Base-by-base conservation (phyloP, 176 grass and related monocot genomes). In the Elymus sibiricus region DNA sequence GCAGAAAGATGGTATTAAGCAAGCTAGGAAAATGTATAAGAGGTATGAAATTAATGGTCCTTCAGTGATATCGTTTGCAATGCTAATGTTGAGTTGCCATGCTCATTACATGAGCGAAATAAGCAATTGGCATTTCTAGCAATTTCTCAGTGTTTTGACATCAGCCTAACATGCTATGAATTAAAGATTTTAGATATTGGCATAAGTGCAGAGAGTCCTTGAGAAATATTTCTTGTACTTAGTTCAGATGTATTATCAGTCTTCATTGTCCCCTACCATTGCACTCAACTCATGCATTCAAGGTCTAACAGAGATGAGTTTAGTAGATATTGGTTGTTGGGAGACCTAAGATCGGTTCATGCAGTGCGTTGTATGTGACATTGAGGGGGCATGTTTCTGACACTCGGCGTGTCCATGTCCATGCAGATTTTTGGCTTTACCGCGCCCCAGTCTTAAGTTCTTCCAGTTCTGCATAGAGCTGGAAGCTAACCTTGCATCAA, bases 21-120 rank as follows among this genome's bases (percentile, higher is more conserved):
- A 76, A 80, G 87, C 92, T 85, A 92, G 94, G 85, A 87, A 92
- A 65, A 92, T 90, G 38, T 94, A 94, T 70, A 92, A 92, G 67
- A 86, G 92, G 94, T 97, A 92, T 55, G 68, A 1, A 69, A 44
- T 26, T 81, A 74, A 25, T 47, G 55, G 24, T 58, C 65, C 15
- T 61, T 29, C 2, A 28, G 6, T 78, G 37, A 68, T 74, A 77
- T 65, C 63, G 7, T 64, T 64, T 83, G 15, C 19, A 43, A 29
- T 73, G 49, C 51, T 73, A 12, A 42, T 40, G 24, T 70, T 70
- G 14, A 37, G 11, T 47, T 74, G 37, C 34, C 17, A 17, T 70
- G 22, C 55, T 78, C 12, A 72, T 87, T 78, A 28, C 32, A 70
- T 59, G 69, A 39, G 9, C 34, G 67, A 69, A 70, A 22, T 64